Conservation (phyloP, 2,329 filamentous ascomycete species). For the Cercospora sojina region DNA sequence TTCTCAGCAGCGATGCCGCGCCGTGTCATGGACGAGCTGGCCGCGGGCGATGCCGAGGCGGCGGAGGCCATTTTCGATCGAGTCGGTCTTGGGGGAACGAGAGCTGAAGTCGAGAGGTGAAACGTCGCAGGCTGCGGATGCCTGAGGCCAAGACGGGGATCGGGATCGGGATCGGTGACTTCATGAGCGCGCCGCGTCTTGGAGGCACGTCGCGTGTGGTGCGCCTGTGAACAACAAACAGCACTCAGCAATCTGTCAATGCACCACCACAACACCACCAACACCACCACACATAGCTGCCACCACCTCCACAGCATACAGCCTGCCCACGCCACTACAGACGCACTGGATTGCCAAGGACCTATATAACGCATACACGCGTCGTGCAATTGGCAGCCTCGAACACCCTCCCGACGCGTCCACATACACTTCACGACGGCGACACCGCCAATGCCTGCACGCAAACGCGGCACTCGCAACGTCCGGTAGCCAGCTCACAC, state of each 20-base stretch:
- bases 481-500: not conserved
- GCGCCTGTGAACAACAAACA: slow-evolving; percentile 6
- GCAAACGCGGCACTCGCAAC: not conserved
- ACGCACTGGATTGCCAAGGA: not conserved
- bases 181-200: slow-evolving; percentile 3
- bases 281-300: not conserved
- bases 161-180: not conserved
- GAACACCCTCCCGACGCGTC: not conserved
- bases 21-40: not conserved
- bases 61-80: not conserved
- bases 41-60: not conserved
- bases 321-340: not conserved
- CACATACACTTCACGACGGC: not conserved
- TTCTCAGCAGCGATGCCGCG: not conserved
- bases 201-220: not conserved
- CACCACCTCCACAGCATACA: not conserved
- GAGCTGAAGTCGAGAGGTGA: not conserved
- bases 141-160: not conserved
- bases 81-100: not conserved
- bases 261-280: not conserved
- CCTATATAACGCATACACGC: not conserved
- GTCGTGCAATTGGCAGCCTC: not conserved
- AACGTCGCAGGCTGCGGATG: not conserved
- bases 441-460: slow-evolving; percentile 11
- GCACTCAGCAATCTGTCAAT: slow-evolving; percentile 3